phyloP scores from a whole-genome alignment of 2,329 filamentous ascomycete species.

The Verticillium longisporum region DNA sequence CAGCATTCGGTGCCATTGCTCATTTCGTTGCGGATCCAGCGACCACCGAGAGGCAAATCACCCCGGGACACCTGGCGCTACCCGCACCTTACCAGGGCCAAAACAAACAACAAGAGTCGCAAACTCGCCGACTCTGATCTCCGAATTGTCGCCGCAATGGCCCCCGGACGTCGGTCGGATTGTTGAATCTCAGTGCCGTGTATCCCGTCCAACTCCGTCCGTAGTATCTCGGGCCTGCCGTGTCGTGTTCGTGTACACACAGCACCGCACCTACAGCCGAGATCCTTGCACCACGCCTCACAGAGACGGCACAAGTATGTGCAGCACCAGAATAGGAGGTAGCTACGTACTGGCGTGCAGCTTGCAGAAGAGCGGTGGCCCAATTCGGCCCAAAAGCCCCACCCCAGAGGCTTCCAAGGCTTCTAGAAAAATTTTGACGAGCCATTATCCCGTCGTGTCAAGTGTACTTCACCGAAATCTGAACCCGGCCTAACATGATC shows the following conservation, averaged over 20 bases:
- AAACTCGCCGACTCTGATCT: not conserved
- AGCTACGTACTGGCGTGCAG: not conserved
- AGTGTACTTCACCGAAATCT: not conserved
- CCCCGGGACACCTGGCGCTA: not conserved
- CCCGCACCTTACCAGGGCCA: not conserved
- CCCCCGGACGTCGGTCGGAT: not conserved
- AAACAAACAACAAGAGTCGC: not conserved
- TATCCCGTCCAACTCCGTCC: not conserved
- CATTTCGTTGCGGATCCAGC: not conserved
- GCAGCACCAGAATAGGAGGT: not conserved
- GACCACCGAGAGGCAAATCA: not conserved
- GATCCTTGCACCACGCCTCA: too few species aligned
- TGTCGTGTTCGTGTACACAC: not conserved
- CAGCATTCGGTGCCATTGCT: not conserved
- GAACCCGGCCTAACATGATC: not conserved
- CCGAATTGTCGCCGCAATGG: not conserved
- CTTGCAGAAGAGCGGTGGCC: too few species aligned
- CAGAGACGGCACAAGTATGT: not conserved
- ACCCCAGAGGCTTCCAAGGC: not conserved
- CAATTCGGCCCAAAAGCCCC: not conserved
- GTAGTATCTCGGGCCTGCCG: not conserved
- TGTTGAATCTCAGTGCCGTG: not conserved
- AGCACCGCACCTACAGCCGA: not conserved
- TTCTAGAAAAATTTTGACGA: not conserved
- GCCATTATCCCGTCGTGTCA: not conserved